phyloP scores from a whole-genome alignment of 2,329 filamentous ascomycete genomes.

The Fusarium sp. region DNA sequence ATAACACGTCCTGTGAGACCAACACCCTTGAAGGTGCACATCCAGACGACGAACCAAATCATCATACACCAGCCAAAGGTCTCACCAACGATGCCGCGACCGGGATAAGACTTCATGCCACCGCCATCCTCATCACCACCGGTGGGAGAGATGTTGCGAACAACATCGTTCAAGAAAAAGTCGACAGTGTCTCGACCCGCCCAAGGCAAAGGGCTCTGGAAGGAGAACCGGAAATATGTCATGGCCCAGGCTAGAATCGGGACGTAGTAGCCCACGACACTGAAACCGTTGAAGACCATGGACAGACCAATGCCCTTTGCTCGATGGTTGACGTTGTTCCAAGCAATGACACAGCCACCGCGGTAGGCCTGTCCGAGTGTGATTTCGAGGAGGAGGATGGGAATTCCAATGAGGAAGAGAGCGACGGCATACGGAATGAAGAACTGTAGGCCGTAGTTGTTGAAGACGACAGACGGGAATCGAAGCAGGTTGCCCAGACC shows the following conservation, averaged over 20 bases:
- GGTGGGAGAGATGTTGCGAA: slow-evolving; percentile 39
- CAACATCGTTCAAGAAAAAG: slow-evolving; percentile 49
- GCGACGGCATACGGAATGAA: slow-evolving; percentile 65
- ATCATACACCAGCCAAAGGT: slow-evolving; percentile 66
- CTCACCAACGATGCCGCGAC: slow-evolving; percentile 60
- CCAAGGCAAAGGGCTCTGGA: slow-evolving; percentile 65
- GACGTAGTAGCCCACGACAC: slow-evolving; percentile 66
- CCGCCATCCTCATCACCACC: slow-evolving; percentile 7
- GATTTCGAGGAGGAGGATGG: slow-evolving; percentile 64
- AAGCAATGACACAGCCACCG: slow-evolving; percentile 63
- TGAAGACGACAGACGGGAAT: slow-evolving; percentile 67
- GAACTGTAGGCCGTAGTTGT: slow-evolving; percentile 68
- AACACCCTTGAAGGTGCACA: slow-evolving; percentile 68
- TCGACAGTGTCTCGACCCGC: slow-evolving; percentile 44
- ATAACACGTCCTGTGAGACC: slow-evolving; percentile 66
- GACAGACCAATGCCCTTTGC: slow-evolving; percentile 64
- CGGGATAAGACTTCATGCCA: slow-evolving; percentile 51
- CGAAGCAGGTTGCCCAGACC: slow-evolving; percentile 67
- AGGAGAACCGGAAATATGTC: slow-evolving; percentile 66
- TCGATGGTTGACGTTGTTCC: slow-evolving; percentile 60
- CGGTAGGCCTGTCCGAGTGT: slow-evolving; percentile 75
- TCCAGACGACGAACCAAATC: slow-evolving; percentile 67
- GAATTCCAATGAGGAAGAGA: slow-evolving; percentile 59
- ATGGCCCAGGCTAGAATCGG: slow-evolving; percentile 67
- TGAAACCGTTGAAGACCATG: slow-evolving; percentile 61